Percentiles rank a stretch among this genome's conserved stretches.
Evolutionary conservation across 352 stramenopile genomes (phyloP).

Genomic region (Phytophthora litchii): DNA sequence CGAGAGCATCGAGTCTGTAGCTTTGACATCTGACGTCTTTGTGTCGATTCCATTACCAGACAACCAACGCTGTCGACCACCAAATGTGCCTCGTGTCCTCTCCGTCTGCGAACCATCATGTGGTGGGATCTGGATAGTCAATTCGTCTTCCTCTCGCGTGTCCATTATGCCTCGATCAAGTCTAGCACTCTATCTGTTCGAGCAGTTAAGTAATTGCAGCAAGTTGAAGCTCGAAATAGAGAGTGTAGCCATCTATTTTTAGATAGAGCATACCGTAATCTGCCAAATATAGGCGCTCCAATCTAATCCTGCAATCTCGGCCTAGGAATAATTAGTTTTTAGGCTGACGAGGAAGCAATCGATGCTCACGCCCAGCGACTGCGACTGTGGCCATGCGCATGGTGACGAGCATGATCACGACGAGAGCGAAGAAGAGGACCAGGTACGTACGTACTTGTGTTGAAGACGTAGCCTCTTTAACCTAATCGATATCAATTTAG

Average conservation of each 20-base stretch:
- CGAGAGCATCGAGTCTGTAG: constrained; percentile 48
- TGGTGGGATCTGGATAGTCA: constrained; percentile 74
- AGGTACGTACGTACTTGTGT: constrained; percentile 20
- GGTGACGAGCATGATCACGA: constrained; percentile 20
- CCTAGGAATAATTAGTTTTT: constrained; percentile 2
- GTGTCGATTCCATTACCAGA: constrained; percentile 33
- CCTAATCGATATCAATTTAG: constrained; percentile 17
- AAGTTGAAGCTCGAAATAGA: constrained; percentile 34
- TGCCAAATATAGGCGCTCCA: neutral
- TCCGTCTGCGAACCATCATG: constrained; percentile 78
- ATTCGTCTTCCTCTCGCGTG: constrained; percentile 60
- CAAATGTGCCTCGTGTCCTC: constrained; percentile 69
- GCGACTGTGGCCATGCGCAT: constrained; percentile 39
- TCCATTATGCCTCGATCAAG: constrained; percentile 37
- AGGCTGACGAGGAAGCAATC: neutral
- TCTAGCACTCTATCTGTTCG: too few relatives aligned
- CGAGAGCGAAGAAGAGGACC: constrained; percentile 10
- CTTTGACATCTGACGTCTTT: constrained; percentile 45
- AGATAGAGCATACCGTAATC: neutral
- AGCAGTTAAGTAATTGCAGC: neutral
- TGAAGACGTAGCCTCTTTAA: neutral
- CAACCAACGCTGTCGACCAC: constrained; percentile 78
- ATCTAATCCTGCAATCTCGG: constrained; percentile 3
- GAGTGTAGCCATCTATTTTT: constrained; percentile 21
- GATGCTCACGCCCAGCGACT: constrained; percentile 40